A percentile compares a stretch with the other conserved stretches of the same genome.
These are phyloP conservation scores for Astragalus glycyphyllos DNA, from an alignment of 306 rosid genomes.

Conservation along the genomic window DNA sequence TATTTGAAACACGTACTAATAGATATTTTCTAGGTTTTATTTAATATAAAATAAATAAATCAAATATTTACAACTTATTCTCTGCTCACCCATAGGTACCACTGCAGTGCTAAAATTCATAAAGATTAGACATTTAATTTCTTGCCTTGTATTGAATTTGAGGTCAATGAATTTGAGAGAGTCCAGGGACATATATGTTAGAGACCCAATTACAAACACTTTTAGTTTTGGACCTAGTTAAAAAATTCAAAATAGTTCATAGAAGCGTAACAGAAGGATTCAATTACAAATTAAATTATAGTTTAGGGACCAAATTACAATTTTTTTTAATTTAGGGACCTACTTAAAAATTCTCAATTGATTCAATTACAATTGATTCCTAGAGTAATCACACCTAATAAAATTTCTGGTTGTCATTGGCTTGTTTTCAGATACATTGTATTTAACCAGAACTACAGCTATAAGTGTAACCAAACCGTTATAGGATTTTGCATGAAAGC, in stretches of 20 bases:
- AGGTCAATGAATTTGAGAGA: not conserved
- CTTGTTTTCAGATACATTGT: conserved; percentile 1
- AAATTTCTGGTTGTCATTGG: conserved; percentile 3
- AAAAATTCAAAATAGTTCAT: too few species aligned
- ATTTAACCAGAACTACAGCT: conserved; percentile 21
- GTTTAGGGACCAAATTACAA: too few species aligned
- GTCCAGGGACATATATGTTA: too few species aligned
- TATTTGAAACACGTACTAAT: not conserved
- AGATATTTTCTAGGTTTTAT: not conserved
- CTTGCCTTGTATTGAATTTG: conserved; percentile 20
- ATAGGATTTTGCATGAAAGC: not conserved
- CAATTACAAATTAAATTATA: too few species aligned
- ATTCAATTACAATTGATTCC: too few species aligned
- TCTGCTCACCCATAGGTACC: not conserved
- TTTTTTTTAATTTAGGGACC: too few species aligned
- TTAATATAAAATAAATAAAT: not conserved
- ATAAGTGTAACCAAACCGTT: conserved; percentile 7
- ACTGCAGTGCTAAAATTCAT: not conserved
- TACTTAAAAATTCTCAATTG: too few species aligned
- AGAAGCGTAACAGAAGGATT: too few species aligned
- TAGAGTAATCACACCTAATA: not conserved
- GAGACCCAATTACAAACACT: too few species aligned
- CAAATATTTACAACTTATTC: conserved; percentile 13
- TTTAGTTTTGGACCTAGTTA: too few species aligned
- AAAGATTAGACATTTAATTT: not conserved